Conservation (phyloP, 106 monocot species). For the Xerophyta viscosa region DNA sequence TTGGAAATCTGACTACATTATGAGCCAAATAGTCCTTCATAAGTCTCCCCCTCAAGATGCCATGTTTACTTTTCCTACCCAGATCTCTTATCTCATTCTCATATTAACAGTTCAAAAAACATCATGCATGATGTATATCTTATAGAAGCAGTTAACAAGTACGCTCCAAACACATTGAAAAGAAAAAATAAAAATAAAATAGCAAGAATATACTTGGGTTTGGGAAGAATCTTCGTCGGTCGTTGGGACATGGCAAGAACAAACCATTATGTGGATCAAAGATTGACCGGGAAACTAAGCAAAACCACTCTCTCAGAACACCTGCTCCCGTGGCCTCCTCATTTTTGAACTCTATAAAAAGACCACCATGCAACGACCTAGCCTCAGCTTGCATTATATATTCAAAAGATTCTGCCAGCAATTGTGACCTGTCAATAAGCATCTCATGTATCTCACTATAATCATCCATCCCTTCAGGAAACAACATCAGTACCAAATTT, state of each 20-base stretch:
- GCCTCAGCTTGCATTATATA: constrained; percentile 55
- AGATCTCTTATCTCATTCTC: no score
- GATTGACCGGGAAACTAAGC: constrained; percentile 54
- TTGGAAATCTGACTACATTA: no score
- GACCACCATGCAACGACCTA: constrained; percentile 36
- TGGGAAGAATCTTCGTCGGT: constrained; percentile 64
- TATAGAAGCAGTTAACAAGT: no score
- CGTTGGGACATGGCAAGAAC: constrained; percentile 53
- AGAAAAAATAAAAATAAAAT: neutral
- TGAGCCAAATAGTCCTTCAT: no score
- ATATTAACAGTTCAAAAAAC: no score
- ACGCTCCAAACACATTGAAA: neutral
- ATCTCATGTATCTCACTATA: constrained; percentile 68
- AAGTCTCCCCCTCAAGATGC: no score
- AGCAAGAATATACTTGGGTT: constrained; percentile 49
- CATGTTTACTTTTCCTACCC: no score
- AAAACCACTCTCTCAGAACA: constrained; percentile 90
- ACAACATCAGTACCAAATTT: constrained; percentile 73
- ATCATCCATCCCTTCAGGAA: constrained; percentile 60
- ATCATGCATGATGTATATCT: no score
- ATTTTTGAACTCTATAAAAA: constrained; percentile 91
- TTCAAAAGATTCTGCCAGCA: constrained; percentile 73
- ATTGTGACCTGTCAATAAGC: constrained; percentile 71
- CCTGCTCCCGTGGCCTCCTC: constrained; percentile 91
- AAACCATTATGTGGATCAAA: constrained; percentile 62